These are phyloP conservation scores for Spatholobus suberectus DNA, from an alignment of 306 rosid species.

Conservation along the genomic window DNA sequence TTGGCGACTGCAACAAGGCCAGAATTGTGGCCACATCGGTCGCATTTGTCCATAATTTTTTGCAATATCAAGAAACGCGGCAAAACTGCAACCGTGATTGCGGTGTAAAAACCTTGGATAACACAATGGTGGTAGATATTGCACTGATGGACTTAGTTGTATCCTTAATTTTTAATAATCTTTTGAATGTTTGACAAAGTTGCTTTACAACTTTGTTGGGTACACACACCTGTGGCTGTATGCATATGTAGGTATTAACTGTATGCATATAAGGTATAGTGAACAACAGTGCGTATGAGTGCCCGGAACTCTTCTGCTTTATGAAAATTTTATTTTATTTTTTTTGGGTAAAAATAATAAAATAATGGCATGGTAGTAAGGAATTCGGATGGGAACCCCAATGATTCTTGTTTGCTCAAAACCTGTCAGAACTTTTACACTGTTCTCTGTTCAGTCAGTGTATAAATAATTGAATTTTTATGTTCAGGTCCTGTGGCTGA, in stretches of 20 bases:
- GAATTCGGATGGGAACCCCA: not conserved
- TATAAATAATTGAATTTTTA: not conserved
- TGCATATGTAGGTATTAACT: not conserved
- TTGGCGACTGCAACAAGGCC: too few species aligned
- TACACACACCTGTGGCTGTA: not conserved
- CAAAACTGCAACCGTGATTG: too few species aligned
- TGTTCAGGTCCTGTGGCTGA: conserved; percentile 37
- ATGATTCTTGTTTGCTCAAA: not conserved
- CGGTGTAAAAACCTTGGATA: too few species aligned
- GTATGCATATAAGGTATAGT: not conserved
- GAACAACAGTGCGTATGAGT: not conserved
- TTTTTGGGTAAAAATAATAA: not conserved
- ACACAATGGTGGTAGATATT: not conserved
- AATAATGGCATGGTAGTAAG: not conserved
- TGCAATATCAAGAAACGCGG: too few species aligned
- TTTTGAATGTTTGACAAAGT: not conserved
- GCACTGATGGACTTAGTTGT: not conserved
- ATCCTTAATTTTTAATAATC: not conserved
- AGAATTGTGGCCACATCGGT: too few species aligned
- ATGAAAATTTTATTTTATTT: not conserved
- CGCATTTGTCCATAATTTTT: too few species aligned
- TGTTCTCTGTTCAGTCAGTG: not conserved
- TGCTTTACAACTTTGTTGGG: not conserved
- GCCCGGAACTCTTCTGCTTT: not conserved
- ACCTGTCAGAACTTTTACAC: not conserved